phyloP scores from a whole-genome alignment of 495 filamentous ascomycete species.

The Podospora pseudoanserina region DNA sequence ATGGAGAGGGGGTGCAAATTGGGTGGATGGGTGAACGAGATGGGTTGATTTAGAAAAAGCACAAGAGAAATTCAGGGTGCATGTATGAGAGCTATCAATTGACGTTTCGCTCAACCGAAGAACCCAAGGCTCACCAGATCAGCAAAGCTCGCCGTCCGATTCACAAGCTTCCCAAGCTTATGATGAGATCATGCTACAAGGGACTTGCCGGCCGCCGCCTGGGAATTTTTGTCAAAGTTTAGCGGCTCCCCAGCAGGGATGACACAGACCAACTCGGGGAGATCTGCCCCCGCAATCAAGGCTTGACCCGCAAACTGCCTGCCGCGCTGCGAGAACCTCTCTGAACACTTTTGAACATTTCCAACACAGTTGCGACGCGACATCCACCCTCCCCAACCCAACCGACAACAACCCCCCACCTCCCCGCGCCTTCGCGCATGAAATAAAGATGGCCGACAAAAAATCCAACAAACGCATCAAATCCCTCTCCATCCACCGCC shows the following conservation, averaged over 20 bases:
- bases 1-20: constrained; percentile 12
- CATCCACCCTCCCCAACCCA: neutral
- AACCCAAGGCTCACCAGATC: neutral
- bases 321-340: neutral
- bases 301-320: constrained; percentile 18
- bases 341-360: neutral
- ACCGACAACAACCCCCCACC: neutral
- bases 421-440: neutral
- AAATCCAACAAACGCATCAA: constrained; percentile 34
- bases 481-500: constrained; percentile 70
- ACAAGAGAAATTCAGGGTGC: neutral
- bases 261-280: constrained; percentile 9
- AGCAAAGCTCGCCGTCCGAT: neutral
- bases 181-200: constrained; percentile 8
- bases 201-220: neutral
- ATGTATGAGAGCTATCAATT: neutral
- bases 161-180: neutral
- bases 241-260: constrained; percentile 14
- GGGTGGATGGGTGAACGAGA: neutral
- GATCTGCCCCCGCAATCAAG: constrained; percentile 25
- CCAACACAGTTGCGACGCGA: neutral
- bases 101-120: neutral
- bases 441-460: neutral
- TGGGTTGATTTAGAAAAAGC: neutral
- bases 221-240: neutral